Conservation (phyloP, 2,329 filamentous ascomycete genomes). For the Fusarium coicis region DNA sequence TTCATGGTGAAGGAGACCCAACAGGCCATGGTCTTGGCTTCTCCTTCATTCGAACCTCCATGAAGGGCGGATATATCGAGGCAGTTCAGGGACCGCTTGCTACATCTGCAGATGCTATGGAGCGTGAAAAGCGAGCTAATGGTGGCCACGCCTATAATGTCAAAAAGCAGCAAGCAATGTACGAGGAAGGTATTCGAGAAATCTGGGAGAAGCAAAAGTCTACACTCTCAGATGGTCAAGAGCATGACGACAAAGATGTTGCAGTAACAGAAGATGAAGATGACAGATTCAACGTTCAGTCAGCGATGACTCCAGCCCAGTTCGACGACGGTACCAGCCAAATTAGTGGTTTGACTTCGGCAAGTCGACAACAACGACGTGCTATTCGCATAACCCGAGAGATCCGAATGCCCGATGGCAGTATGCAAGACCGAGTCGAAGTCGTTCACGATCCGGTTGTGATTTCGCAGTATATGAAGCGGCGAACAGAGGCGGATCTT, state of each 20-base stretch:
- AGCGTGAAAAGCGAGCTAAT: conserved; percentile 87
- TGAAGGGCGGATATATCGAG: conserved; percentile 96
- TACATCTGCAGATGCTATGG: conserved; percentile 83
- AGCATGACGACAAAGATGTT: conserved; percentile 72
- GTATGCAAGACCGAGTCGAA: conserved; percentile 72
- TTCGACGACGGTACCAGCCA: conserved; percentile 84
- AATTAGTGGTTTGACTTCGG: conserved; percentile 74
- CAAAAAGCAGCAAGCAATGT: conserved; percentile 90
- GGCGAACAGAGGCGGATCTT: conserved; percentile 76
- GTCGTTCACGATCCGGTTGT: conserved; percentile 84
- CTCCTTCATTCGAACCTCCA: conserved; percentile 96
- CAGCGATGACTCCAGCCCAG: conserved; percentile 73
- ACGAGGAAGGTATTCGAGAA: conserved; percentile 88
- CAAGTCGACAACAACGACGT: conserved; percentile 75
- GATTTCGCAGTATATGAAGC: conserved; percentile 87
- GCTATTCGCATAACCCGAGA: conserved; percentile 78
- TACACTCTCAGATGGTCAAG: conserved; percentile 77
- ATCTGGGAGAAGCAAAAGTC: conserved; percentile 92
- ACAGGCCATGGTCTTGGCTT: conserved; percentile 94
- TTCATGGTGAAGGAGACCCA: conserved; percentile 94
- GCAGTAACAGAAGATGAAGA: conserved; percentile 69
- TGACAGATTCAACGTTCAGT: conserved; percentile 77
- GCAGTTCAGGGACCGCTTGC: conserved; percentile 75
- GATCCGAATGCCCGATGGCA: conserved; percentile 55
- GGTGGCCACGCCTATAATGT: conserved; percentile 98